A percentile compares a stretch with the other conserved stretches of the same genome.
Evolutionary conservation across 2,329 filamentous ascomycete genomes (phyloP).

Genomic region (Helminthosporium solani): DNA sequence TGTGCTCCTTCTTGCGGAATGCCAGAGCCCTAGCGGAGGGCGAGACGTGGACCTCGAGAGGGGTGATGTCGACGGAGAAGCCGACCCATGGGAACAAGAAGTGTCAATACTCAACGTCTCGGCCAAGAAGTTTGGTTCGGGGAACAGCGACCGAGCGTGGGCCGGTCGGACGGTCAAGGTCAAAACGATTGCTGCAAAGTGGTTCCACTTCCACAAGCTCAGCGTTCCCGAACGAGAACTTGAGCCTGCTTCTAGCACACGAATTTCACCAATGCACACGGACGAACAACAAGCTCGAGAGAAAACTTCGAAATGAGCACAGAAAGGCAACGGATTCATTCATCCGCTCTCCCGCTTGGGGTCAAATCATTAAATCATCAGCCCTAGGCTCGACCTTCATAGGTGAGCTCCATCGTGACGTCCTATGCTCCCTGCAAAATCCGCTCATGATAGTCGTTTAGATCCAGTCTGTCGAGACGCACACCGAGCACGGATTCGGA

Average conservation of each 20-base stretch:
- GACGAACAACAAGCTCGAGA: too few relatives aligned
- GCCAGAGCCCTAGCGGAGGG: constrained; percentile 4
- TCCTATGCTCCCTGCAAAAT: background rate
- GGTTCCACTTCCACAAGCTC: constrained; percentile 41
- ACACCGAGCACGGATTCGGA: constrained; percentile 1
- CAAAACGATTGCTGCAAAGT: constrained; percentile 46
- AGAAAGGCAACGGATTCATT: background rate
- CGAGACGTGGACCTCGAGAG: constrained; percentile 41
- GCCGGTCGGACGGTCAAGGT: constrained; percentile 51
- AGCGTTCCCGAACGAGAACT: too few relatives aligned
- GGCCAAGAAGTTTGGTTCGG: constrained; percentile 42
- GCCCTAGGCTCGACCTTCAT: constrained; percentile 26
- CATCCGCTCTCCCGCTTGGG: background rate
- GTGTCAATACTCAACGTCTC: constrained; percentile 52
- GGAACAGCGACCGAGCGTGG: constrained; percentile 43
- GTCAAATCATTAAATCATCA: constrained; percentile 15
- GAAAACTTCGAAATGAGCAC: constrained; percentile 3
- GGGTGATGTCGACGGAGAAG: constrained; percentile 43
- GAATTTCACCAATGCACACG: too few relatives aligned
- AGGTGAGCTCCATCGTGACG: background rate
- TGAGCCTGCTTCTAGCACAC: too few relatives aligned
- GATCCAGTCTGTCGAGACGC: background rate
- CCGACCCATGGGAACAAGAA: constrained; percentile 48
- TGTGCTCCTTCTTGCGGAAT: constrained; percentile 48
- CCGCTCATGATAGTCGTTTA: constrained; percentile 10